A percentile compares a stretch with the other conserved stretches of the same genome.
Conservation (phyloP, 2,329 filamentous ascomycete species). For the Pleurostoma richardsiae region DNA sequence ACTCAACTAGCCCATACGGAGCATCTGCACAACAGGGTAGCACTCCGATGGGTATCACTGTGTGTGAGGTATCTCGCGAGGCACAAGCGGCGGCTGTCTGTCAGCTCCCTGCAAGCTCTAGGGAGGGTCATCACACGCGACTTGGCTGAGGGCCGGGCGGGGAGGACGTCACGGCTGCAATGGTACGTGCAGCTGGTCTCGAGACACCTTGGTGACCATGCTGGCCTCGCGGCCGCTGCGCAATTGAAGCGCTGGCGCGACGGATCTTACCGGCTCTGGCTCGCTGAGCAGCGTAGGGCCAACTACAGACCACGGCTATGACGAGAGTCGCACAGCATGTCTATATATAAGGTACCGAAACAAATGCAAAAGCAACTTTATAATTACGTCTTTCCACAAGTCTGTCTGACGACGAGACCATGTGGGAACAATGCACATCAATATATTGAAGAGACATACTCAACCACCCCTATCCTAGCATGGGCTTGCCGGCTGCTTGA, state of each 20-base stretch:
- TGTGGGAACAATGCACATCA: no score
- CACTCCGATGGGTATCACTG: slow-evolving; percentile 22
- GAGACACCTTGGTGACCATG: slow-evolving; percentile 15
- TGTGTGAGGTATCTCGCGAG: slow-evolving; percentile 22
- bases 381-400: no score
- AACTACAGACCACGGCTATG: no score
- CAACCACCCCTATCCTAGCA: no score
- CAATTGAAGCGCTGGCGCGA: slow-evolving; percentile 17
- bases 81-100: slow-evolving; percentile 14
- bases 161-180: slow-evolving; percentile 25
- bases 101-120: slow-evolving; percentile 19
- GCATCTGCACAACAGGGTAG: slow-evolving; percentile 13
- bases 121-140: slow-evolving; percentile 28
- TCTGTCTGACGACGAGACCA: no score
- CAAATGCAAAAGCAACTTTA: neutral
- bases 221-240: slow-evolving; percentile 12
- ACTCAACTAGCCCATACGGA: neutral
- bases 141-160: slow-evolving; percentile 23
- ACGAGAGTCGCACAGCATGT: neutral
- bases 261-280: slow-evolving; percentile 6
- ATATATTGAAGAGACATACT: no score
- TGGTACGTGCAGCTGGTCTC: slow-evolving; percentile 27
- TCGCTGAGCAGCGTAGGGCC: neutral
- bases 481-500: no score
- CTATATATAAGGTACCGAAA: neutral